These are phyloP conservation scores for Aspergillus fructus DNA, from an alignment of 2,329 filamentous ascomycete species.

Conservation along the genomic window DNA sequence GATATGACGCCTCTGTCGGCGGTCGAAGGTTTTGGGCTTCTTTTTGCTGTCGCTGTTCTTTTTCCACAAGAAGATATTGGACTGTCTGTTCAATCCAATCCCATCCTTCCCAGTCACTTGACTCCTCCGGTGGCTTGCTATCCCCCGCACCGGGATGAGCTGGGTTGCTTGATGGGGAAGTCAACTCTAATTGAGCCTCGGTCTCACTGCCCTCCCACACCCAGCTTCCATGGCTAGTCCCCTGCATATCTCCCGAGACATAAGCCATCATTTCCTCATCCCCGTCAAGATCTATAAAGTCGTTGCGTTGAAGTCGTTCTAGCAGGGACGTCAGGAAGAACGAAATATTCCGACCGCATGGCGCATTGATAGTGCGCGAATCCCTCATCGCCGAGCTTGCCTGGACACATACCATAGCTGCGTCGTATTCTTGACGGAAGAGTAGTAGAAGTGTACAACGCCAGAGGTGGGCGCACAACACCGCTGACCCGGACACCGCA, in stretches of 20 bases:
- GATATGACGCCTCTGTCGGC: constrained; percentile 19
- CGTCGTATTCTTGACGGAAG: constrained; percentile 69
- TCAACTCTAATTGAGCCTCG: constrained; percentile 35
- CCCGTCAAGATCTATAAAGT: constrained; percentile 48
- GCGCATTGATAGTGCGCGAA: constrained; percentile 68
- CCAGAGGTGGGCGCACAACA: constrained; percentile 82
- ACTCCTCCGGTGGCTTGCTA: constrained; percentile 51
- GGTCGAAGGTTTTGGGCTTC: constrained; percentile 36
- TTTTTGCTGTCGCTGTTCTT: constrained; percentile 33
- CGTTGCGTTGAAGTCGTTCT: constrained; percentile 51
- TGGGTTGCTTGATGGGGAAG: constrained; percentile 18
- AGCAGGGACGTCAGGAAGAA: constrained; percentile 75
- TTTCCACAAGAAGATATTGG: constrained; percentile 53
- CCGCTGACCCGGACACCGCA: constrained; percentile 67
- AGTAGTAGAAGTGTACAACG: constrained; percentile 79
- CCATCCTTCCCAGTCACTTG: constrained; percentile 79
- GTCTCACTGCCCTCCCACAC: constrained; percentile 70
- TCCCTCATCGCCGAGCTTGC: constrained; percentile 69
- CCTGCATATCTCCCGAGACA: constrained; percentile 82
- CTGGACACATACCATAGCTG: constrained; percentile 71
- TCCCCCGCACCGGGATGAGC: constrained; percentile 16
- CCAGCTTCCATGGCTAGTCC: constrained; percentile 75
- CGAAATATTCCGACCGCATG: constrained; percentile 76
- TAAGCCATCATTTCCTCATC: constrained; percentile 91
- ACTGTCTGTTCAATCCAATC: constrained; percentile 66